Percentiles rank a stretch among this genome's conserved stretches.
phyloP scores from a whole-genome alignment of 2,329 filamentous ascomycete genomes.

The Penicillium olsonii region DNA sequence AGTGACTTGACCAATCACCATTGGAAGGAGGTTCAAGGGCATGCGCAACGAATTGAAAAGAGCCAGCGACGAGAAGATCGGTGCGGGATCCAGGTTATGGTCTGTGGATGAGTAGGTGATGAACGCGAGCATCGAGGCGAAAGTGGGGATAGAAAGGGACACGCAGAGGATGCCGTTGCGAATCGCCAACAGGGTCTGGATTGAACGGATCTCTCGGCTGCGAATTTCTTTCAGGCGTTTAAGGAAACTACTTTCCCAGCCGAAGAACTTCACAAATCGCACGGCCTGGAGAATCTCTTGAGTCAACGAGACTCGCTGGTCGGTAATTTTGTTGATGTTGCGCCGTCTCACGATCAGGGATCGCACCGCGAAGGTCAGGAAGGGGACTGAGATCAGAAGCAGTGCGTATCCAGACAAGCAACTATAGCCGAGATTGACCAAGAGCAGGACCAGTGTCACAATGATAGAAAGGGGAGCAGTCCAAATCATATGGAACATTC shows the following conservation, averaged over 20 bases:
- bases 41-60: constrained; percentile 90
- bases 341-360: constrained; percentile 73
- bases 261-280: constrained; percentile 94
- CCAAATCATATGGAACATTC: constrained; percentile 91
- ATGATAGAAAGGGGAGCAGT: constrained; percentile 76
- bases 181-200: constrained; percentile 79
- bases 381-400: constrained; percentile 73
- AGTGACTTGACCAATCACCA: constrained; percentile 85
- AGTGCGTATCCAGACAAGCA: constrained; percentile 85
- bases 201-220: constrained; percentile 74
- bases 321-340: constrained; percentile 88
- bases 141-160: constrained; percentile 82
- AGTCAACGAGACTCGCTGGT: constrained; percentile 85
- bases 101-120: constrained; percentile 72
- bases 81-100: constrained; percentile 69
- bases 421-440: constrained; percentile 87
- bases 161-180: constrained; percentile 83
- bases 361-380: constrained; percentile 75
- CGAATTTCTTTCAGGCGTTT: constrained; percentile 73
- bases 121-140: constrained; percentile 93
- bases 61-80: constrained; percentile 88
- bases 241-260: constrained; percentile 89
- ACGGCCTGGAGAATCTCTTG: constrained; percentile 91
- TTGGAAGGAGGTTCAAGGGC: constrained; percentile 83
- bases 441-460: constrained; percentile 74